A percentile compares a stretch with the other conserved stretches of the same genome.
phyloP scores from a whole-genome alignment of 2,329 filamentous ascomycete species.

The Hymenoscyphus albidus region DNA sequence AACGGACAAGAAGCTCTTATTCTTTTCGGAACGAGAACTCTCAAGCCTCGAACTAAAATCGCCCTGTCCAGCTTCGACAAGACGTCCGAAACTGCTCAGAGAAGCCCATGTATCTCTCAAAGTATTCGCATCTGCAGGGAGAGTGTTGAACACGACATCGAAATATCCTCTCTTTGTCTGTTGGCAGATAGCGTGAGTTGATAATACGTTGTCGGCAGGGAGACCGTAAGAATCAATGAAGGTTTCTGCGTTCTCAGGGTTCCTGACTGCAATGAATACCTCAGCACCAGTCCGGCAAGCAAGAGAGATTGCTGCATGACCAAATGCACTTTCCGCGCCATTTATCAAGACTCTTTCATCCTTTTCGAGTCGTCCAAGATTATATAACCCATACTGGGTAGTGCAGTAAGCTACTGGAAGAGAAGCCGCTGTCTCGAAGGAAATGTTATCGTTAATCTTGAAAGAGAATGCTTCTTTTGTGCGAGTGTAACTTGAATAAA shows the following conservation, averaged over 20 bases:
- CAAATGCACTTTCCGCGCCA: constrained; percentile 34
- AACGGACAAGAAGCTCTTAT: constrained; percentile 41
- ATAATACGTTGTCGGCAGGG: constrained; percentile 22
- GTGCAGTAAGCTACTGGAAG: constrained; percentile 29
- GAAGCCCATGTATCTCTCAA: constrained; percentile 34
- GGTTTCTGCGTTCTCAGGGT: constrained; percentile 16
- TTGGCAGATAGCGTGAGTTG: constrained; percentile 22
- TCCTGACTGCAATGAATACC: constrained; percentile 31
- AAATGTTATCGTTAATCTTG: constrained; percentile 21
- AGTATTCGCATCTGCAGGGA: constrained; percentile 23
- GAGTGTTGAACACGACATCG: constrained; percentile 34
- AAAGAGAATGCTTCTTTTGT: constrained; percentile 22
- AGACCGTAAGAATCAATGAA: constrained; percentile 27
- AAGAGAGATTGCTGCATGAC: constrained; percentile 36
- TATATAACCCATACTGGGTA: constrained; percentile 28
- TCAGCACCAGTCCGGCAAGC: constrained; percentile 27
- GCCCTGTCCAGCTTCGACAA: constrained; percentile 39
- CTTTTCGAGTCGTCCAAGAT: constrained; percentile 25
- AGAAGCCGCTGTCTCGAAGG: constrained; percentile 28
- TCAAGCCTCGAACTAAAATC: constrained; percentile 35
- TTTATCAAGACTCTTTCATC: constrained; percentile 37
- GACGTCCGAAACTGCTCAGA: constrained; percentile 37
- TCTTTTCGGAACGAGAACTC: constrained; percentile 36
- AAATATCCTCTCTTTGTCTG: constrained; percentile 25
- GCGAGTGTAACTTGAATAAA: constrained; percentile 26